Evolutionary conservation across 306 rosid genomes (phyloP).

Genomic region (Trifolium repens): DNA sequence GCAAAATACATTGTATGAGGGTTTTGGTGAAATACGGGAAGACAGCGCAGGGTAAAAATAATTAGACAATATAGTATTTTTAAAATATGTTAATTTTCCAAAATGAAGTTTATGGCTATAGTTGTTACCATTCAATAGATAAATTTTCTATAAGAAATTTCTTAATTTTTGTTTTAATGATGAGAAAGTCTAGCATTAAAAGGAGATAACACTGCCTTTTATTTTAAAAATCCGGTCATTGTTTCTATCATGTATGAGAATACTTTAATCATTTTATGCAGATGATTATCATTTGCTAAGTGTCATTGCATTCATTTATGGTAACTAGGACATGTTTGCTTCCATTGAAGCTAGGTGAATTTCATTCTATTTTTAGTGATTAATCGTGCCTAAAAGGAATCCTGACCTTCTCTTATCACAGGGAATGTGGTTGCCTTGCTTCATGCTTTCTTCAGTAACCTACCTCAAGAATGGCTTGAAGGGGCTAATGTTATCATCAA

Average conservation of each 20-base stretch:
- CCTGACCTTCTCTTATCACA: conserved; percentile 44
- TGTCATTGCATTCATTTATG: conserved; percentile 23
- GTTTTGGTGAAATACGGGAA: background rate
- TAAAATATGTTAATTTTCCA: conserved; percentile 18
- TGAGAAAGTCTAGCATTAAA: conserved; percentile 5
- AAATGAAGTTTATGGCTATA: conserved; percentile 18
- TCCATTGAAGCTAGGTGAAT: conserved; percentile 24
- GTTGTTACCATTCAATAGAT: conserved; percentile 7
- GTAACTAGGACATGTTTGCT: conserved; percentile 25
- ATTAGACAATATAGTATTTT: background rate
- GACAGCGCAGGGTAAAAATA: background rate
- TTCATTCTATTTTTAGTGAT: conserved; percentile 28
- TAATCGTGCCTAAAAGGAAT: conserved; percentile 37
- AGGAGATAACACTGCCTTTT: background rate
- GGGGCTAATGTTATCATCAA: conserved; percentile 76
- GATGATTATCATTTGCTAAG: conserved; percentile 25
- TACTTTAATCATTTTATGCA: conserved; percentile 6
- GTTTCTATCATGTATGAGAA: conserved; percentile 14
- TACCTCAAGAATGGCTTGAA: conserved; percentile 96
- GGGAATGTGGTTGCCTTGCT: conserved; percentile 95
- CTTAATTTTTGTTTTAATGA: background rate
- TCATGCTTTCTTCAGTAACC: conserved; percentile 93
- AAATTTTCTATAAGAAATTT: conserved; percentile 28
- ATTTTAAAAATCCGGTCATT: conserved; percentile 6
- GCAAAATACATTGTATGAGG: background rate